Base-by-base conservation (phyloP, 306 rosid species). In the Fagus sylvatica region DNA sequence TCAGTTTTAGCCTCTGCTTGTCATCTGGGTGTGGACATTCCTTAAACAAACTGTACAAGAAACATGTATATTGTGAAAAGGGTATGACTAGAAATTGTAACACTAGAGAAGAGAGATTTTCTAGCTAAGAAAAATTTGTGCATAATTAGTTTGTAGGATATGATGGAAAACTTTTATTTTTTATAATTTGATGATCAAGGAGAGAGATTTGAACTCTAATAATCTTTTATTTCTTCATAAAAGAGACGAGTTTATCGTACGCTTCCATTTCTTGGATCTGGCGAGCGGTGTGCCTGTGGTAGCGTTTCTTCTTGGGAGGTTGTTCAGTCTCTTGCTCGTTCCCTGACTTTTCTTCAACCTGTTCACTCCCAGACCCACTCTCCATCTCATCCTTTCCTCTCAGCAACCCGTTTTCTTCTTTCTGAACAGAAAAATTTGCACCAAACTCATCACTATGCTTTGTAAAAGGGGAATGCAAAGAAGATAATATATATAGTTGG, bases 261-360 rank as follows among this genome's bases (percentile, higher is more conserved):
- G 91, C 77, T 78, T 95, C 98, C 98, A 95, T 95, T 81, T 95
- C 93, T 87, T 95, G 98, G 98, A 95, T 95, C 98, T 92, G 98
- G 49, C 93, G 98, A 68, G 92, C 86, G 15, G 98, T 95, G 85
- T 95, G 98, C 67, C 98, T 81, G 81, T 95, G 98, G 62, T 95
- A 95, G 46, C 96, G 96, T 77, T 92, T 95, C 73, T 92, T 95
- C 90, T 95, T 94, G 4, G 84, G 22, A 32, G 81, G 85, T 19
- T 86, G 89, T 16, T 87, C 84, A 54, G 61, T 79, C 16, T 91
- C 91, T 66, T 85, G 97, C 36, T 92, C 98, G 55, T 89, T 92
- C 39, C 88, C 94, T 0, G 97, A 90, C 74, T 88, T 88, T 33
- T 87, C 97, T 76, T 92, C 97, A 62, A 84, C 82, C 68, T 88